Base-by-base conservation (phyloP, 139 green algal genomes). In the Raphidocelis subcapitata region DNA sequence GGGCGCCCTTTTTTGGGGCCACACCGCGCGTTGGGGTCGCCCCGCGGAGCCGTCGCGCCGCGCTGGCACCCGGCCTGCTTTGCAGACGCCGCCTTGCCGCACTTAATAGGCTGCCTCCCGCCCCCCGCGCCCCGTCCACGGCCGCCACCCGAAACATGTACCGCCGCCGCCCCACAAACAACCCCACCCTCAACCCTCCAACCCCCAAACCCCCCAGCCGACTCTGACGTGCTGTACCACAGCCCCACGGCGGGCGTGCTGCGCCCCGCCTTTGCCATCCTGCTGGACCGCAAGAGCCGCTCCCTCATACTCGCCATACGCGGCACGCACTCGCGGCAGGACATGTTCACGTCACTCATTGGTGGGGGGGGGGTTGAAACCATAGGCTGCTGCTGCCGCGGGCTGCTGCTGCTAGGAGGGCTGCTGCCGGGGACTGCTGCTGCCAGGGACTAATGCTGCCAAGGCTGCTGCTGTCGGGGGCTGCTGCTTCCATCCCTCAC, bases 271-370 rank as follows among this genome's bases (percentile, higher is more conserved):
- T 94, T 89, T 61, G 80, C 90, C 24, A 44, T 97, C 12, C 44
- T 94, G 0, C 71, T 65, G 3, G 93, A 97, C 77, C 49, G 66
- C 1, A 14, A 64, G 26, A 69, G 89, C 60, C 49, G 78, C 14
- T 60, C 36, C 21, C 75, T 97, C 5, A 82, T 96, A 62, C 80
- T 97, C 74, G 85, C 81, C 33, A 85, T 97, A 15, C 73, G 93
- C 0, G 93, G 93, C 51, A 97, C 93, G 2, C 85, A 95, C 66
- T 89, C 81, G 3, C 81, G 94, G 61, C 92, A 90, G 69, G 92
- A 96, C 67, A 77, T 92, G 36, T 93, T 94, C 76, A 96, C 90
- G 3, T 87, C 77, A 15, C 67, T 96, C 16, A 88, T 87, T 66
- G 88, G 86, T 90, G 73, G 2, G 77, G 12, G 35, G n/a, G 23